Evolutionary conservation across 306 rosid genomes (phyloP), one percentile per base, ranked within the genome.

Genomic region (Carpinus viminea): DNA sequence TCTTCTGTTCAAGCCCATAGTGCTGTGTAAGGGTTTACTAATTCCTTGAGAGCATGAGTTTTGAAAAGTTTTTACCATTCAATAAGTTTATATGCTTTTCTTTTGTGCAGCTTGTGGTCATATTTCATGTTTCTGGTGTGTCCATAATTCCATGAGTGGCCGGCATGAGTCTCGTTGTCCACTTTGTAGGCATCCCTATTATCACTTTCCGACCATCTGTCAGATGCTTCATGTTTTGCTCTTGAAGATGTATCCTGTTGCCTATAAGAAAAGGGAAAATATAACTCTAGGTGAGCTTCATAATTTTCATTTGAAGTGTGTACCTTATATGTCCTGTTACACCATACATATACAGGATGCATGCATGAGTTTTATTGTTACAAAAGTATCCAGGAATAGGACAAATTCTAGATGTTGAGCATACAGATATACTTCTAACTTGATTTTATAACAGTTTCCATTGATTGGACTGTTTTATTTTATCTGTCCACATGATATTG

Each of bases 121-220:
- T 45, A 28, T 92, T 75, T 85, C 92, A 43, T 94, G 98, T 77
- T 94, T 94, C 82, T 94, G 98, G 98, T 94, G 98, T 79, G 98
- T 89, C 79, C 84, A 90, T 79, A 75, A 18, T 13, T 90, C 92
- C 43, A 94, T 94, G 98, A 72, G 12, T 56, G 10, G 54, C n/a
- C 4, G 7, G 2, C 60, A 74, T 0, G 90, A 85, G 60, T 94
- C 98, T 28, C 89, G 77, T 70, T 94, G 98, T 80, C 97, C 98
- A 52, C 74, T 82, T 47, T 94, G 98, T 80, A 74, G 97, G 85
- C 62, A 83, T 80, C 80, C 89, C 9, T 94, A 90, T 82, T 64
- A 62, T 82, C 89, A 94, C 87, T 90, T 92, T 74, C 97, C 98
- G n/a, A 74, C 84, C 20, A 75, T 94, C 69, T 94, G 97, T 74